Base-by-base conservation (phyloP, 139 green algal genomes). In the Tetradesmus obliquus region DNA sequence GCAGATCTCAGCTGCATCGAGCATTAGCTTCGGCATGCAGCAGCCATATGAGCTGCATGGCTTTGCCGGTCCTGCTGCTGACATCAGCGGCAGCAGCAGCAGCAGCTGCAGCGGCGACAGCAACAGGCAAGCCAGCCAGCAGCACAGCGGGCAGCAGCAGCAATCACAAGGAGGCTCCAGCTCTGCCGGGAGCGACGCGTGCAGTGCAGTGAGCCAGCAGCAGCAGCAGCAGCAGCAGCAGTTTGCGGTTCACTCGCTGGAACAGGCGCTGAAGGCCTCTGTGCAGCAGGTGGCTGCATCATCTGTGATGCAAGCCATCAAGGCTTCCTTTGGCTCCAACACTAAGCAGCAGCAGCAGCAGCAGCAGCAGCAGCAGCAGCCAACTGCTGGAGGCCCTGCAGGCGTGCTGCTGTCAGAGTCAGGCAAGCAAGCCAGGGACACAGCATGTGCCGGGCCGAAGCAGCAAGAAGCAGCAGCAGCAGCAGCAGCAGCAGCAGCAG, bases 151-250 rank as follows among this genome's bases (percentile, higher is more conserved):
- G 79, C 79, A 24, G 79, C 71, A 79, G 71, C 79, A 84, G 79
- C 9, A 0, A n/a, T 76, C 66, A 24, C 3, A 24, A 19, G 66
- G 3, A 24, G 66, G 66, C 3, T 17, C n/a, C 2, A 76, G 66
- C 5, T n/a, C 66, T 20, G 10, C 66, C 5, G 9, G 66, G 5
- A 76, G 66, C 66, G 66, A 4, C 19, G 60, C 66, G n/a, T 10
- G 66, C 17, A 24, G 66, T 24, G n/a, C 3, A n/a, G 17, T 7
- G 17, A 76, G 66, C 66, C 66, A 76, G 66, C 66, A 76, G 55
- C 20, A 79, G 83, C 83, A 88, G 83, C 12, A 79, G n/a, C 15
- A 58, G 57, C 84, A 88, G 83, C 83, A 76, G 83, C 83, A 22
- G 57, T 22, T 6, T 5, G 51, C 45, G 55, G 15, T 71, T 20